Conservation (phyloP, 176 grass and related monocot genomes). For the Tillandsia fasciculata region DNA sequence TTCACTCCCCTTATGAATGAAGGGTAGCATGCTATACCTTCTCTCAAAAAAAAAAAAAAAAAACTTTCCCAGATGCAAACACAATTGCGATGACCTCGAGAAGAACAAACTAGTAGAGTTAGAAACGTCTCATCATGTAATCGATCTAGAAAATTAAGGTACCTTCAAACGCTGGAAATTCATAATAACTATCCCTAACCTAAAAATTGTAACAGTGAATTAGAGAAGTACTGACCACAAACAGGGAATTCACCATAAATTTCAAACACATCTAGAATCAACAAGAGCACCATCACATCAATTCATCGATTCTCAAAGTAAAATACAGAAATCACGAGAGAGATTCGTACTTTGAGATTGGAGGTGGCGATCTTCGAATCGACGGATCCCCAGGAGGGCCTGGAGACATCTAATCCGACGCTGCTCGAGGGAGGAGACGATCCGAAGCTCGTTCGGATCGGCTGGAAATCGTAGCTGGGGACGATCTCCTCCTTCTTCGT, state of each 20-base stretch:
- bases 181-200: too few relatives aligned
- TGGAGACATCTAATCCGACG: background rate
- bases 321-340: background rate
- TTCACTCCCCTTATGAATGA: too few relatives aligned
- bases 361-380: constrained; percentile 40
- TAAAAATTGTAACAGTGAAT: too few relatives aligned
- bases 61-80: too few relatives aligned
- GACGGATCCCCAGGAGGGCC: constrained; percentile 22
- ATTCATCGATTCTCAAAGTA: background rate
- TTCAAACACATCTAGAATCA: background rate
- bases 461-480: constrained; percentile 68
- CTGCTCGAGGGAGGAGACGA: constrained; percentile 7
- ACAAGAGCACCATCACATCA: background rate
- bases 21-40: too few relatives aligned
- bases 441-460: constrained; percentile 27
- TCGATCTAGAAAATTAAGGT: too few relatives aligned
- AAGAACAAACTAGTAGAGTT: too few relatives aligned
- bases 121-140: too few relatives aligned
- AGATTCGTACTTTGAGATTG: constrained; percentile 23
- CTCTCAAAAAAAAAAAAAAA: too few relatives aligned
- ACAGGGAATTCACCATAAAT: background rate
- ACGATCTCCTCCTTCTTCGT: constrained; percentile 32
- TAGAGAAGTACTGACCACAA: too few relatives aligned
- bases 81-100: too few relatives aligned
- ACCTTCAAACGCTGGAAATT: too few relatives aligned